Conservation (phyloP, 108 stramenopile genomes). For the Seminavis robusta region DNA sequence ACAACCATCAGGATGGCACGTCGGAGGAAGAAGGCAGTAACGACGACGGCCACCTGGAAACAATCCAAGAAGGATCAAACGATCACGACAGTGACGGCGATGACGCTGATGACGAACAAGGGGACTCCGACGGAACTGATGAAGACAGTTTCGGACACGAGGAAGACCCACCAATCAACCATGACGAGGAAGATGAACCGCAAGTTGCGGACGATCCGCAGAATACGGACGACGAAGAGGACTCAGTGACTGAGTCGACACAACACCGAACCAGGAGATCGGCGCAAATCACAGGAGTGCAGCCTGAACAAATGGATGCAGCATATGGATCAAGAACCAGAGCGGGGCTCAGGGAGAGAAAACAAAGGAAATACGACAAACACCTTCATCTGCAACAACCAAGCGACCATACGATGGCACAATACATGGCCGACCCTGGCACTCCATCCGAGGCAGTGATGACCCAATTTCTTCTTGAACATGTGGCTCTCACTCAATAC, state of each 20-base stretch:
- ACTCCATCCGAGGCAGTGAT: neutral
- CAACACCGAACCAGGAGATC: too few relatives aligned
- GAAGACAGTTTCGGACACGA: too few relatives aligned
- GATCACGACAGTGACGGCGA: conserved; percentile 1
- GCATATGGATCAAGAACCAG: neutral
- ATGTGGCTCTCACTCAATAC: too few relatives aligned
- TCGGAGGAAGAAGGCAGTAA: too few relatives aligned
- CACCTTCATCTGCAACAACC: neutral
- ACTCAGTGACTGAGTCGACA: too few relatives aligned
- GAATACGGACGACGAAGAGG: neutral
- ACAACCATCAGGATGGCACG: neutral
- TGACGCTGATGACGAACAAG: neutral
- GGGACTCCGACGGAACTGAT: neutral
- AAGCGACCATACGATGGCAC: neutral
- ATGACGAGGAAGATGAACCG: too few relatives aligned
- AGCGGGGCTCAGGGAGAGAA: too few relatives aligned
- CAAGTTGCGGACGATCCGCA: neutral
- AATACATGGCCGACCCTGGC: neutral
- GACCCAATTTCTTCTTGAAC: neutral
- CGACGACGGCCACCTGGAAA: too few relatives aligned
- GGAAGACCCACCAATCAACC: too few relatives aligned
- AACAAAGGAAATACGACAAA: neutral
- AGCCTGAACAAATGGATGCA: neutral
- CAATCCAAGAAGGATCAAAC: neutral
- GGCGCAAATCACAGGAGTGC: too few relatives aligned